Conservation (phyloP, 2,329 filamentous ascomycete genomes). For the Dothideomycetes sp. region DNA sequence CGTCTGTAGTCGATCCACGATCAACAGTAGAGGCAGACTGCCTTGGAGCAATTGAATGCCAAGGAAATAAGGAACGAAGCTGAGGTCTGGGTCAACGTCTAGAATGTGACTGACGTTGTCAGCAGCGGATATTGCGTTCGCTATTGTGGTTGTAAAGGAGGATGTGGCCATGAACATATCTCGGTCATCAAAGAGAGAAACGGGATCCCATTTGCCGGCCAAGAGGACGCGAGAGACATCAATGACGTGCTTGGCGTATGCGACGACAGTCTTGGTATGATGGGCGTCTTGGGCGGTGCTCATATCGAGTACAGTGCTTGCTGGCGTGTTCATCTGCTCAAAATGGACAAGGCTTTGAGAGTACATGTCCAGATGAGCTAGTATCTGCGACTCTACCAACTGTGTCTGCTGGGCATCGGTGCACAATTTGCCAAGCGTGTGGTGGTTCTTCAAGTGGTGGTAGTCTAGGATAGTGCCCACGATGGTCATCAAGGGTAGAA, state of each 20-base stretch:
- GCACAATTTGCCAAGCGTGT: constrained; percentile 6
- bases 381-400: constrained; percentile 3
- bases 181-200: constrained; percentile 7
- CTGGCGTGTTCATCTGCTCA: constrained; percentile 1
- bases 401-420: constrained; percentile 4
- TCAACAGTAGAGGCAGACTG: constrained; percentile 6
- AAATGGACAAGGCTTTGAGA: constrained; percentile 6
- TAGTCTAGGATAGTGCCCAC: constrained; percentile 8
- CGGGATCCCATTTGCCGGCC: constrained; percentile 7
- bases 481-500: constrained; percentile 7
- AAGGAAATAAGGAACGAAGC: constrained; percentile 7
- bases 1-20: constrained; percentile 9
- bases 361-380: constrained; percentile 7
- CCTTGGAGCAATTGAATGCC: constrained; percentile 6
- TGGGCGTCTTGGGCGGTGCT: constrained; percentile 5
- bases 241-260: constrained; percentile 7
- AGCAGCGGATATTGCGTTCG: constrained; percentile 7
- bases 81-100: constrained; percentile 6
- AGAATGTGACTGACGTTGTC: constrained; percentile 7
- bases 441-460: constrained; percentile 6
- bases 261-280: constrained; percentile 7
- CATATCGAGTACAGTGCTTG: background rate
- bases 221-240: constrained; percentile 6
- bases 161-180: constrained; percentile 9
- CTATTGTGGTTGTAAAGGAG: constrained; percentile 7